These are phyloP conservation scores for Cupressus sempervirens DNA, from an alignment of 75 land plant species.

Conservation along the genomic window DNA sequence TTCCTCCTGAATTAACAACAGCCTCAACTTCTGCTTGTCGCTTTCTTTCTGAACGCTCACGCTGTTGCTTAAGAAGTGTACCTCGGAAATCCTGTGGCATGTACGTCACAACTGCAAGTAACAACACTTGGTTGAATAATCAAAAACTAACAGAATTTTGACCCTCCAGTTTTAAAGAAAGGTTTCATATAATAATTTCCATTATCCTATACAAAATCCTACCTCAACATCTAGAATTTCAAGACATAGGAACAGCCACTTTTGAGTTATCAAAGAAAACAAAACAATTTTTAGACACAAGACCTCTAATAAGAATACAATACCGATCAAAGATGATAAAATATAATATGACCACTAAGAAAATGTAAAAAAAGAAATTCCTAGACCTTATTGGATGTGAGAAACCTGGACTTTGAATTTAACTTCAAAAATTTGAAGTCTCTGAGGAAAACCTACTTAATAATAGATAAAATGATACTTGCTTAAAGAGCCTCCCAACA, in stretches of 20 bases:
- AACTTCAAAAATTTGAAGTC: background rate
- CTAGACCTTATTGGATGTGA: background rate
- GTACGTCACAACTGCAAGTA: conserved; percentile 87
- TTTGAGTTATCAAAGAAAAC: background rate
- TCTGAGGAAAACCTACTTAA: background rate
- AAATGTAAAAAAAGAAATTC: background rate
- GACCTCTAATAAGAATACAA: background rate
- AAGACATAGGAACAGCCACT: background rate
- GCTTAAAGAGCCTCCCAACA: background rate
- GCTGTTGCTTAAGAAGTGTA: conserved; percentile 76
- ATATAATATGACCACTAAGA: background rate
- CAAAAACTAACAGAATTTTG: background rate
- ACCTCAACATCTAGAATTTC: background rate
- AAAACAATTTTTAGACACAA: background rate
- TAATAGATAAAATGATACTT: background rate
- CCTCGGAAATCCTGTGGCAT: conserved; percentile 99
- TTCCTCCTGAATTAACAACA: conserved; percentile 76
- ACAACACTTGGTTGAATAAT: background rate
- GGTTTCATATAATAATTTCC: background rate
- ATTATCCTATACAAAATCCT: background rate
- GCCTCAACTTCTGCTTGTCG: conserved; percentile 83
- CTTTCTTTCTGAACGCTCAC: conserved; percentile 92
- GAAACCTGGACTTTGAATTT: background rate
- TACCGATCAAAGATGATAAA: background rate
- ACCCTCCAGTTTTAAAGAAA: background rate